Conservation (phyloP, 306 rosid genomes). For the Vigna nakashimae region DNA sequence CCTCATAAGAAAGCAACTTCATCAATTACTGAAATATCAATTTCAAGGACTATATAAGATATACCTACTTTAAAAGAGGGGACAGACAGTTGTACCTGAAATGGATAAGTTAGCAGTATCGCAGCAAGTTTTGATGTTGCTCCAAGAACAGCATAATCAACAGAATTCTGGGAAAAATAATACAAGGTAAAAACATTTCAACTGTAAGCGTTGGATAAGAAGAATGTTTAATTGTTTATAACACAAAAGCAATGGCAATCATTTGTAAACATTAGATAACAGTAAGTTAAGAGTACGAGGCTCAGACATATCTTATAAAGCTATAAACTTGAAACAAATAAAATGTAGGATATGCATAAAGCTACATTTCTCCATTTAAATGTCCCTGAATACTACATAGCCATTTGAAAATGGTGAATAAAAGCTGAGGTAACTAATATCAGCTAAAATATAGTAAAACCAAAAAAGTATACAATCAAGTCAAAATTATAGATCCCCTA, state of each 20-base stretch:
- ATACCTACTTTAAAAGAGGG: slow-evolving; percentile 35
- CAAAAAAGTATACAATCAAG: slow-evolving; percentile 6
- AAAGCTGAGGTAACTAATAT: slow-evolving; percentile 32
- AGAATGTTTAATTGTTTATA: slow-evolving; percentile 13
- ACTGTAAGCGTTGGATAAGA: background rate
- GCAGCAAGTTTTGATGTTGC: slow-evolving; percentile 64
- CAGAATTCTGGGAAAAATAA: slow-evolving; percentile 67
- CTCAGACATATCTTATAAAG: background rate
- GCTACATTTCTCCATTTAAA: slow-evolving; percentile 34
- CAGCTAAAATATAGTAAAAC: slow-evolving; percentile 15
- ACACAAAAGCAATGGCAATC: slow-evolving; percentile 19
- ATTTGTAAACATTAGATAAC: slow-evolving; percentile 19
- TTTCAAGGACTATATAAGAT: slow-evolving; percentile 36
- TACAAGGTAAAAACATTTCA: slow-evolving; percentile 14
- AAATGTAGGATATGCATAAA: slow-evolving; percentile 32
- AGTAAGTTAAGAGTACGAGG: background rate
- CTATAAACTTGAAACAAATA: slow-evolving; percentile 14
- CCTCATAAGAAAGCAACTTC: slow-evolving; percentile 36
- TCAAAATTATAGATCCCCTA: slow-evolving; percentile 35
- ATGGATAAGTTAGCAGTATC: slow-evolving; percentile 85
- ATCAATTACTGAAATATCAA: slow-evolving; percentile 40
- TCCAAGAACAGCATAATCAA: slow-evolving; percentile 87
- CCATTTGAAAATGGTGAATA: slow-evolving; percentile 14
- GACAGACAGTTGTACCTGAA: slow-evolving; percentile 63
- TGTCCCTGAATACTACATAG: slow-evolving; percentile 29